Base-by-base conservation (phyloP, 805 yeast genomes). In the Lipomyces mesembrius region DNA sequence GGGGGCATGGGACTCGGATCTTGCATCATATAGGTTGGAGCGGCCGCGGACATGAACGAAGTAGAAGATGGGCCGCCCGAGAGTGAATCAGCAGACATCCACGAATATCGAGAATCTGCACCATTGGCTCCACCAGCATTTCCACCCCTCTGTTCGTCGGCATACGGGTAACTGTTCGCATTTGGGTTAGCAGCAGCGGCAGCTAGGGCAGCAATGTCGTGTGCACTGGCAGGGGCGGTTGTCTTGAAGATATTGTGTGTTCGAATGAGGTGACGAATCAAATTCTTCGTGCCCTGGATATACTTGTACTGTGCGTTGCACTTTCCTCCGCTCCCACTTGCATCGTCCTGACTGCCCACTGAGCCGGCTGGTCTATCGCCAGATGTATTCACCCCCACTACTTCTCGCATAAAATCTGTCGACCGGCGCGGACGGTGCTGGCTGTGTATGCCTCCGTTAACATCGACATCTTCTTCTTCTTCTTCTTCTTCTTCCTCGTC, bases 241-340 rank as follows among this genome's bases (percentile, higher is more conserved):
- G 71, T 68, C 65, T 68, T 68, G 55, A 68, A 68, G 7, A 68
- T 59, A 29, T 64, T 55, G 59, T 68, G 71, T 2, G 64, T 59
- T 37, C 68, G 61, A 58, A 68, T 57, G 43, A 68, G 65, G 39
- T 68, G 71, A 2, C 71, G 71, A 29, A 68, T 68, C 64, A 68
- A 59, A 57, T 68, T 68, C 68, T 68, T 68, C 12, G 71, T 68
- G 46, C 71, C 71, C 54, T 68, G 71, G 54, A 59, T 60, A 46
- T 62, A 68, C 58, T 68, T 68, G 64, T 68, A 68, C 61, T 68
- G 70, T 32, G 71, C 63, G 8, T 59, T 46, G 60, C 71, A 68
- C 25, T 53, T 34, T 53, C 61, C 56, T 20, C 58, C 57, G 32
- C 39, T 43, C 27, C 27, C 57, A 32, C 22, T 35, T 7, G 58